Conservation (phyloP, 73 alveolate genomes). For the Tetrahymena elliotti region DNA sequence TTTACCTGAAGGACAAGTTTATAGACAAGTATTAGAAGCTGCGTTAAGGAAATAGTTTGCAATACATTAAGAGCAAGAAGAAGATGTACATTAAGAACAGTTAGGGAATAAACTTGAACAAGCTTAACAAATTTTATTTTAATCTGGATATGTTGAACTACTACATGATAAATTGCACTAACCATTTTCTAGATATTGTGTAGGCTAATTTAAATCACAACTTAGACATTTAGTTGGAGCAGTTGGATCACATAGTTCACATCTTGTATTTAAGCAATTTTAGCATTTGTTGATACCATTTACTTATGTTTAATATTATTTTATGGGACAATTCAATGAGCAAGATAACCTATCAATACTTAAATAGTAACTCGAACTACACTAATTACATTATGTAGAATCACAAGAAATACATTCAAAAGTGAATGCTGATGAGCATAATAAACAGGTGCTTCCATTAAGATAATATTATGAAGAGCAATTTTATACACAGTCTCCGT, state of each 20-base stretch:
- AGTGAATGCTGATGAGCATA: not conserved
- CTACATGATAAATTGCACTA: not conserved
- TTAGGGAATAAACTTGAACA: not conserved
- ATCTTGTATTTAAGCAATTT: not conserved
- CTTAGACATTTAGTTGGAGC: not conserved
- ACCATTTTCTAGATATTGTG: not conserved
- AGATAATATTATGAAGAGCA: not conserved
- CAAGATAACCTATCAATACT: not conserved
- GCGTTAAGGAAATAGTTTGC: not conserved
- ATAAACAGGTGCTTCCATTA: not conserved
- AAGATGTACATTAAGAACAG: not conserved
- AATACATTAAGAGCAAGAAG: not conserved
- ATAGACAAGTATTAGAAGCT: not conserved
- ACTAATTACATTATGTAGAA: not conserved
- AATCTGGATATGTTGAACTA: not conserved
- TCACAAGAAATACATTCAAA: not conserved
- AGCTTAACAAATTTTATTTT: not conserved
- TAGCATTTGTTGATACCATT: not conserved
- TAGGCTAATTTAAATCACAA: not conserved
- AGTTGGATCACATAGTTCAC: not conserved
- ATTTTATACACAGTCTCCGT: not conserved
- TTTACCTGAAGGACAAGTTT: not conserved
- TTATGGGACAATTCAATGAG: not conserved
- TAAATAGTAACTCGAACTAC: not conserved
- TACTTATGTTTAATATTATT: not conserved